Evolutionary conservation across 1,284 basidiomycete genomes (phyloP), one percentile per base, ranked within the genome.

Genomic region (Ustilago hordei): DNA sequence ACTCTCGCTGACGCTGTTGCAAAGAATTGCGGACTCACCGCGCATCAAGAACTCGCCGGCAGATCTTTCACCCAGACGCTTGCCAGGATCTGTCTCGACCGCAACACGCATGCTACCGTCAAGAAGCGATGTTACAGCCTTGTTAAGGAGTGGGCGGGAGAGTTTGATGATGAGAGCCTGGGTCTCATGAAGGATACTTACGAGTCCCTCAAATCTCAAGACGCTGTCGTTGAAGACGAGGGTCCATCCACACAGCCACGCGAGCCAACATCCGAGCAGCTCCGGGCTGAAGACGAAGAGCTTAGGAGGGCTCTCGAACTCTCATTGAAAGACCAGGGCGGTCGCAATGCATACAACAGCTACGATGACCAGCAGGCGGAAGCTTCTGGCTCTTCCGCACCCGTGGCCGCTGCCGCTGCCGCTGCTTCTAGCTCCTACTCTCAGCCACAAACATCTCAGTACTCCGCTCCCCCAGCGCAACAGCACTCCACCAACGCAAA

Each of bases 161-260:
- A 96, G 63, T 84, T 80, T 41, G 89, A 89, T 32, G 93, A 96
- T 79, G 87, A 91, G 4, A 91, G 92, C 28, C 89, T 98, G 6
- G 94, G 94, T 3, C 89, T 99, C 54, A 96, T 98, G 92, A 91
- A 92, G 78, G 95, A 98, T 80, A 93, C 93, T 55, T 94, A 93
- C 83, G 91, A 93, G 72, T 89, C 88, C 68, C 88, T 99, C 59
- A 92, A 93, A 86, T 89, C 89, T 11, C 97, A 95, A 88, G 70
- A 78, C 50, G 73, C 64, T 19, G 69, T 69, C 9, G 61, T 61
- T 8, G 82, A 83, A 9, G 79, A 83, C 4, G 79, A 77, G 48
- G n/a, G 63, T 31, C 17, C 61, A 50, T 19, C 39, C 64, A 48
- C 53, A 32, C 45, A 55, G 28, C 39, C 59, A n/a, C 60, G 58